Base-by-base conservation (phyloP, 805 yeast species). In the Tetrapisispora phaffii region DNA sequence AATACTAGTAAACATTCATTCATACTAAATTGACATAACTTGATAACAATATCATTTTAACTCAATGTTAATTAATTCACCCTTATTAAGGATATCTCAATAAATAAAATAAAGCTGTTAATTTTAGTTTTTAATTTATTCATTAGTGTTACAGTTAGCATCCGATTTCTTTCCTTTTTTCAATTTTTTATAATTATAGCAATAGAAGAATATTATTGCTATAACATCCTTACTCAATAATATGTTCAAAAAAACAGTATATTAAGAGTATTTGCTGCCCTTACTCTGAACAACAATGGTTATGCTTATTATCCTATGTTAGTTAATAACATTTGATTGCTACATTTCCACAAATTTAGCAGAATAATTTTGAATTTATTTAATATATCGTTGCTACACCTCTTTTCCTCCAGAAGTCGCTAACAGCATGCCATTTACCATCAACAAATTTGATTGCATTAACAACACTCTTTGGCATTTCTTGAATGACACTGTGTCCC, bases 341-440 rank as follows among this genome's bases (percentile, higher is more conserved):
- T n/a, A n/a, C n/a, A n/a, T n/a, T n/a, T n/a, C n/a, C n/a, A n/a
- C n/a, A n/a, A n/a, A n/a, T 20, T 34, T 28, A 28, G 31, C 7
- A 12, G 13, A 12, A 28, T 12, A 28, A 6, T 9, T 24, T 3
- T 28, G 13, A 9, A 3, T 12, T 34, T 22, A 9, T 26, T 22
- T 22, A 59, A 32, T 51, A 55, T 13, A 52, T 57, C 7, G 52
- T 52, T 2, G 65, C 56, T 2, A 60, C 44, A 7, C 94, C 96
- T 39, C 82, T 66, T 60, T 89, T 89, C 46, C 97, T 70, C 96
- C 97, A 90, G 60, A 66, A 85, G 61, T 90, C 97, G 53, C 87
- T 73, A 10, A 88, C 96, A 1, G 95, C 96, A 44, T 78, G 76
- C 67, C 82, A 63, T 41, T 43, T 74, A 62, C 47, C 68, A 53